A percentile compares a stretch with the other conserved stretches of the same genome.
Conservation (phyloP, 805 yeast species). For the Yarrowia bubula region DNA sequence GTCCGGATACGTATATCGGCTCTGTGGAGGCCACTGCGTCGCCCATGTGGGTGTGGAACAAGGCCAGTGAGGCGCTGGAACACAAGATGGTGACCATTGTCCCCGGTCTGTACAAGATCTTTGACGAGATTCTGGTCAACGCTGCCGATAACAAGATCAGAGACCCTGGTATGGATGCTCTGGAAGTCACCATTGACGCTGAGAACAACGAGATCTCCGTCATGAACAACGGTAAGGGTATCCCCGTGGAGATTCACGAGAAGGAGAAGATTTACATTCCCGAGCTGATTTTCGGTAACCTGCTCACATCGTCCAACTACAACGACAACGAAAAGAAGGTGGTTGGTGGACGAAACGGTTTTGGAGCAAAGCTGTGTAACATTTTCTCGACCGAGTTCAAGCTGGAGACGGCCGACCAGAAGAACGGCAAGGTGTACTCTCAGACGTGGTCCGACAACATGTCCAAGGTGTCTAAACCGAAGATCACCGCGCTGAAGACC, state of each 20-base stretch:
- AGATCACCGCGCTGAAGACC: conserved; percentile 55
- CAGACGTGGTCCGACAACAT: conserved; percentile 90
- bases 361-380: conserved; percentile 95
- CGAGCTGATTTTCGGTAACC: conserved; percentile 91
- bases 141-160: conserved; percentile 98
- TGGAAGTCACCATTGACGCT: conserved; percentile 77
- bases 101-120: conserved; percentile 94
- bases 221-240: conserved; percentile 91
- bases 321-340: conserved; percentile 95
- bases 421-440: conserved; percentile 57
- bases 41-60: conserved; percentile 83
- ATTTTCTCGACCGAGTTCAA: conserved; percentile 86
- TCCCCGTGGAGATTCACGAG: conserved; percentile 87
- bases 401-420: conserved; percentile 84
- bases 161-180: conserved; percentile 83
- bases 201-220: conserved; percentile 75
- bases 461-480: conserved; percentile 73
- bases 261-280: conserved; percentile 94
- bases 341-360: conserved; percentile 98
- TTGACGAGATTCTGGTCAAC: conserved; percentile 94
- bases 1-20: conserved; percentile 98
- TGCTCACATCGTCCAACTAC: conserved; percentile 91
- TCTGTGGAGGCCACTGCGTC: conserved; percentile 80
- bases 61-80: conserved; percentile 57
- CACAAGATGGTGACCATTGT: conserved; percentile 65